phyloP scores from a whole-genome alignment of 1,284 basidiomycete species.

The Trichosporon sp. region DNA sequence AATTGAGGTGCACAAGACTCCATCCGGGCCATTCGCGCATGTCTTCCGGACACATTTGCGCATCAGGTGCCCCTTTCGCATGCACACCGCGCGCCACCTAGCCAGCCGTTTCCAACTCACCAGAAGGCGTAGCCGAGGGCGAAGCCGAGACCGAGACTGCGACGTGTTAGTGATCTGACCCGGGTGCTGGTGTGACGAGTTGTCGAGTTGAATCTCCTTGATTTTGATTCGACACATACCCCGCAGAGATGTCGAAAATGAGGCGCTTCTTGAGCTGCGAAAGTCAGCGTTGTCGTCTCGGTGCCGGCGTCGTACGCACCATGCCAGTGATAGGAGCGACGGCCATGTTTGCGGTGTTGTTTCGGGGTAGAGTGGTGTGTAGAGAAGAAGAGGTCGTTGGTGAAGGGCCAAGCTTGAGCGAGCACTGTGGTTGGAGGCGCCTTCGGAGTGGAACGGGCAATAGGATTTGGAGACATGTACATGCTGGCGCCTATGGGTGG shows the following conservation, averaged over 20 bases:
- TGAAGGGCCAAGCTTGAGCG: background rate
- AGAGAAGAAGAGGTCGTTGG: conserved; percentile 23
- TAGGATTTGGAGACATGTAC: conserved; percentile 12
- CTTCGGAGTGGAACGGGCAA: conserved; percentile 13
- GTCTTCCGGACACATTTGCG: background rate
- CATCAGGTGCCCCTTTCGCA: background rate
- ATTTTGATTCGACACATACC: conserved; percentile 21
- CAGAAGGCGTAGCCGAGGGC: conserved; percentile 32
- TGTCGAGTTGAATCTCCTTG: background rate
- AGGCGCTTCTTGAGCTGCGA: conserved; percentile 28
- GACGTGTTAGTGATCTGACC: conserved; percentile 8
- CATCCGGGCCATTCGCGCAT: background rate
- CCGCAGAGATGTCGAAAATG: conserved; percentile 26
- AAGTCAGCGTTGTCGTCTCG: conserved; percentile 8
- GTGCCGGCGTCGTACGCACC: conserved; percentile 20
- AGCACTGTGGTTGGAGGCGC: conserved; percentile 7
- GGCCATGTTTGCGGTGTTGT: conserved; percentile 22
- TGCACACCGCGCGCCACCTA: background rate
- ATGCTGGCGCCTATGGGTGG: background rate
- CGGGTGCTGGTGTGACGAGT: no score
- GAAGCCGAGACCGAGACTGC: conserved; percentile 30
- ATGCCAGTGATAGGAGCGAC: conserved; percentile 34
- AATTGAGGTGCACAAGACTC: background rate
- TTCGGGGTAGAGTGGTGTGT: conserved; percentile 25
- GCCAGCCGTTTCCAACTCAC: conserved; percentile 14